Conservation (phyloP, 371 early-diverging fungal genomes). For the Mucor plumbeus region DNA sequence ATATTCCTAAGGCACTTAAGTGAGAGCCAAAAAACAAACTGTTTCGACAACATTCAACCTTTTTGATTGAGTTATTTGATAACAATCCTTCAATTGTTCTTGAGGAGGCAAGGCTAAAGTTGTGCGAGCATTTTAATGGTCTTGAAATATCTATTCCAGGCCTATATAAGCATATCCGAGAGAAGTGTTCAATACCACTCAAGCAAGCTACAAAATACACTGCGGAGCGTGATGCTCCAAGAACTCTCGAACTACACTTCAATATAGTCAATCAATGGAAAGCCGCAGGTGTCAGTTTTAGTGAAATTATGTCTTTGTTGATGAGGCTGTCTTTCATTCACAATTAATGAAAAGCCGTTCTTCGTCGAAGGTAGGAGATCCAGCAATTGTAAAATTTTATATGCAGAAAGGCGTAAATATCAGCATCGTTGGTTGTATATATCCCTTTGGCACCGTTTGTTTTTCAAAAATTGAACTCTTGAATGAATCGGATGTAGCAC, state of each 20-base stretch:
- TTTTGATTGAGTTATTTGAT: slow-evolving; percentile 24
- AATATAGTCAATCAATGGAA: background rate
- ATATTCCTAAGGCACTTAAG: background rate
- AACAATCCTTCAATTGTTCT: slow-evolving; percentile 19
- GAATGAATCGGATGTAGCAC: slow-evolving; percentile 13
- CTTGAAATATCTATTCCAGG: slow-evolving; percentile 16
- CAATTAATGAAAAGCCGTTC: slow-evolving; percentile 13
- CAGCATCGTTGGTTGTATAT: too few species aligned
- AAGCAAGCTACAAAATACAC: slow-evolving; percentile 23
- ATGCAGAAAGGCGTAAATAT: too few species aligned
- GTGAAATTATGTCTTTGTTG: slow-evolving; percentile 7
- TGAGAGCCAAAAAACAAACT: slow-evolving; percentile 6
- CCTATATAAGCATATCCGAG: slow-evolving; percentile 24
- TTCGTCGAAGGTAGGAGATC: too few species aligned
- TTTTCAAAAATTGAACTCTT: slow-evolving; percentile 17
- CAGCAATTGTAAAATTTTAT: too few species aligned
- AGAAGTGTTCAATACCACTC: slow-evolving; percentile 18
- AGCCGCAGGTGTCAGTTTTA: too few species aligned
- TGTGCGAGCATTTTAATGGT: slow-evolving; percentile 9
- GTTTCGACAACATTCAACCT: slow-evolving; percentile 17
- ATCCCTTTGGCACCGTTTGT: background rate
- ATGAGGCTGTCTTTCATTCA: slow-evolving; percentile 16
- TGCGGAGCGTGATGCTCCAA: slow-evolving; percentile 10
- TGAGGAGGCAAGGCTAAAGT: slow-evolving; percentile 17
- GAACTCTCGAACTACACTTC: slow-evolving; percentile 10